These are phyloP conservation scores for Ophiorrhiza pumila DNA, from an alignment of 257 asterid genomes.

Conservation along the genomic window DNA sequence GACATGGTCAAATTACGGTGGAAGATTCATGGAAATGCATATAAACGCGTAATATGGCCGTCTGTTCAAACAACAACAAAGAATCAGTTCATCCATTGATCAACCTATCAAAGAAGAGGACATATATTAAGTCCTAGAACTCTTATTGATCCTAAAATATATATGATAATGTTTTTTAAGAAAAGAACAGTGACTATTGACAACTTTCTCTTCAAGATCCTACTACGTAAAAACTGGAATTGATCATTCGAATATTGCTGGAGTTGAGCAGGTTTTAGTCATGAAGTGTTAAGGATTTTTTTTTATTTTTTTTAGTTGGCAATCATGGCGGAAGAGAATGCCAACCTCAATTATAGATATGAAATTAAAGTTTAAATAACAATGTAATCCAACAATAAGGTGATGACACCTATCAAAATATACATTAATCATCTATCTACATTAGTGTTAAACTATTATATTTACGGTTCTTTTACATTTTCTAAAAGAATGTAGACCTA, in stretches of 20 bases:
- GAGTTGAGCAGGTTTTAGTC: background rate
- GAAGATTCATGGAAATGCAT: background rate
- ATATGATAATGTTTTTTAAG: background rate
- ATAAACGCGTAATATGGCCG: conserved; percentile 49
- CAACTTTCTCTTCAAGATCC: background rate
- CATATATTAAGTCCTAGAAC: conserved; percentile 7
- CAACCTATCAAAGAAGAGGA: conserved; percentile 10
- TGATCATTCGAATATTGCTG: background rate
- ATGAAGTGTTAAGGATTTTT: too few species aligned
- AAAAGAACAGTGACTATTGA: background rate
- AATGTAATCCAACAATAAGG: too few species aligned
- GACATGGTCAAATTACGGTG: conserved; percentile 27
- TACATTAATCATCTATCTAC: too few species aligned
- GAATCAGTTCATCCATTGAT: conserved; percentile 2
- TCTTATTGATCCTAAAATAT: background rate
- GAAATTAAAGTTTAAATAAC: too few species aligned
- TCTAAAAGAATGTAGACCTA: too few species aligned
- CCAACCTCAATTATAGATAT: too few species aligned
- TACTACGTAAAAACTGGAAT: background rate
- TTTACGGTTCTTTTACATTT: too few species aligned
- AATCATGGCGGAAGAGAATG: too few species aligned
- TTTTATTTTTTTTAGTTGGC: too few species aligned
- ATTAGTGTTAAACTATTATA: too few species aligned
- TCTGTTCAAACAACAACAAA: conserved; percentile 11
- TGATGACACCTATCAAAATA: too few species aligned